Evolutionary conservation across 2,329 filamentous ascomycete genomes (phyloP).

Genomic region (Fusarium neocosmosporiellum): DNA sequence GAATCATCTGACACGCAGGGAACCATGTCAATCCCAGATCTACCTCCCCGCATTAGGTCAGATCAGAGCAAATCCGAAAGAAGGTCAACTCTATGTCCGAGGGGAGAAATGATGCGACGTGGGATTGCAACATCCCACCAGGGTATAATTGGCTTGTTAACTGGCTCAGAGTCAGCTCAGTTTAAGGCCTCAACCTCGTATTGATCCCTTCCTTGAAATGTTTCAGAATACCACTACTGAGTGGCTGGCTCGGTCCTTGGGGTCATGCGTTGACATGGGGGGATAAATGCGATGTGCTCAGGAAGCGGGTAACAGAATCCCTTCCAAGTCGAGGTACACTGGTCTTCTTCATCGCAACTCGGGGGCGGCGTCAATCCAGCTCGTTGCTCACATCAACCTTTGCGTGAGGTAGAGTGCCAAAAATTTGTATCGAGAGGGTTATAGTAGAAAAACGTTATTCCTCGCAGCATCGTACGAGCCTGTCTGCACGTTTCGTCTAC

Average conservation of each 20-base stretch:
- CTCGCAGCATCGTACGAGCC: background rate
- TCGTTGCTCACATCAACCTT: background rate
- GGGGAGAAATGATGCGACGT: background rate
- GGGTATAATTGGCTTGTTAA: background rate
- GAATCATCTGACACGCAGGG: background rate
- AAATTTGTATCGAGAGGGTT: background rate
- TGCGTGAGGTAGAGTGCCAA: background rate
- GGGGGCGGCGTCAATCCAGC: rapidly evolving
- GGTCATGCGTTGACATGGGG: background rate
- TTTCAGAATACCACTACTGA: background rate
- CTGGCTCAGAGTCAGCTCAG: background rate
- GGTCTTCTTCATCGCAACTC: background rate
- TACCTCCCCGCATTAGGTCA: background rate
- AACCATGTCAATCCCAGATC: background rate
- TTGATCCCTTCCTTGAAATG: background rate
- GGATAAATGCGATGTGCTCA: background rate
- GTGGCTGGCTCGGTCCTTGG: background rate
- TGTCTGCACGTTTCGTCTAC: background rate
- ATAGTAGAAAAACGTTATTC: background rate
- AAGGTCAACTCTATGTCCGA: background rate
- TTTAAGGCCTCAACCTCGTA: background rate
- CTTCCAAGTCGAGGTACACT: background rate
- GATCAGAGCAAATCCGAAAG: background rate
- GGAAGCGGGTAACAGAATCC: background rate
- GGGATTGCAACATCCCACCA: background rate